Conservation (phyloP, 495 filamentous ascomycete species). For the Talaromyces liani region DNA sequence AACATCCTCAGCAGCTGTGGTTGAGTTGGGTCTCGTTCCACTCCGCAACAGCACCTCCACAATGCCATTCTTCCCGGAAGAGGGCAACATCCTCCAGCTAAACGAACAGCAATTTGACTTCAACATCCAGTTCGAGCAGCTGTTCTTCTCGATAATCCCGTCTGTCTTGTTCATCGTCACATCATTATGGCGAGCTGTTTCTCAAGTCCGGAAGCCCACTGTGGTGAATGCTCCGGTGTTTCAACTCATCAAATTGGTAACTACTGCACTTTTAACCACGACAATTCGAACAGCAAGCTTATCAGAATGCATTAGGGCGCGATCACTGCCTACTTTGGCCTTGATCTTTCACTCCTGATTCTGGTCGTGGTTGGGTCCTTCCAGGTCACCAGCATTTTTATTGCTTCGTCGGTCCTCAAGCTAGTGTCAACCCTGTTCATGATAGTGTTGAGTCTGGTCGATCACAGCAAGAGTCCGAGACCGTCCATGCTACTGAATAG, state of each 20-base stretch:
- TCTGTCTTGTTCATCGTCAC: constrained; percentile 29
- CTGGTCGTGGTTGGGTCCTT: constrained; percentile 17
- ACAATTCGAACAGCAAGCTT: neutral
- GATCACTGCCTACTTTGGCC: constrained; percentile 19
- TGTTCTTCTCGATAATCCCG: constrained; percentile 37
- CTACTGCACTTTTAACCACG: neutral
- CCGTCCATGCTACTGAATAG: constrained; percentile 33
- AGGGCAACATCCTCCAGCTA: constrained; percentile 9
- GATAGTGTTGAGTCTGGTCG: constrained; percentile 20
- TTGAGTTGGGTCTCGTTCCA: no score
- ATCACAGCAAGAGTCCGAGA: constrained; percentile 27
- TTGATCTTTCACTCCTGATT: constrained; percentile 28
- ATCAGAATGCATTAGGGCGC: constrained; percentile 2
- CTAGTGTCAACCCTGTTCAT: constrained; percentile 25
- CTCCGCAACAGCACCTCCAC: neutral
- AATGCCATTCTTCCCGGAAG: constrained; percentile 6
- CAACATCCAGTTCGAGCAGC: constrained; percentile 37
- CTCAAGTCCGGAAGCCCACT: constrained; percentile 21
- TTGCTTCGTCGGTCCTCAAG: constrained; percentile 22
- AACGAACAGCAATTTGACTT: constrained; percentile 33
- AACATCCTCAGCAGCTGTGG: no score
- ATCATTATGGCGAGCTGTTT: constrained; percentile 25
- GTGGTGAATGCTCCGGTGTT: constrained; percentile 28
- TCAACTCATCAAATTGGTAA: constrained; percentile 29
- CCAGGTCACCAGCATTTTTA: constrained; percentile 17